phyloP scores from a whole-genome alignment of 73 alveolate species.

The Paramecium tetraurelia region DNA sequence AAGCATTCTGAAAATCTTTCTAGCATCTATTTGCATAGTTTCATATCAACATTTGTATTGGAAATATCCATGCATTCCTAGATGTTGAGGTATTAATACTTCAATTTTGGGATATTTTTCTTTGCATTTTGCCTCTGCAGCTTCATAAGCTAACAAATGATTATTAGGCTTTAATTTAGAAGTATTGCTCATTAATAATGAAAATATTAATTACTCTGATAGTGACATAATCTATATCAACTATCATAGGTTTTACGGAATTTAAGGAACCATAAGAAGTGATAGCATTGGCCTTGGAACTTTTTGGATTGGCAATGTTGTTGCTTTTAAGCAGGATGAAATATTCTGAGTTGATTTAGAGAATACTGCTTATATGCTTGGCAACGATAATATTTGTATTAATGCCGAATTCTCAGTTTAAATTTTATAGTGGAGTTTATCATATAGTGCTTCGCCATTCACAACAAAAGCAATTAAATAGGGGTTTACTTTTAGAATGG shows the following conservation, averaged over 20 bases:
- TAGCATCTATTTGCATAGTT: background rate
- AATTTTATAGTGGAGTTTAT: background rate
- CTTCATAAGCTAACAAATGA: background rate
- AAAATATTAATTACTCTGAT: background rate
- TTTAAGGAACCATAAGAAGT: background rate
- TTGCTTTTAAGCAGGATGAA: background rate
- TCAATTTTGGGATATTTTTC: background rate
- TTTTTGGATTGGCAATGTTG: background rate
- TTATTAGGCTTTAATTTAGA: background rate
- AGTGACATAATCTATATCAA: background rate
- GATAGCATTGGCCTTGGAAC: background rate
- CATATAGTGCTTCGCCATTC: background rate
- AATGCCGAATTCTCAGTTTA: background rate
- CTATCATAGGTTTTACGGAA: background rate
- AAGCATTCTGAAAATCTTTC: constrained; percentile 4
- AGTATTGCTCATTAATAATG: background rate
- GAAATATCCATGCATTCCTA: constrained; percentile 31
- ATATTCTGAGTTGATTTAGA: background rate
- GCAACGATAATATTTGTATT: background rate
- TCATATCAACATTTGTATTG: background rate
- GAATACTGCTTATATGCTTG: background rate
- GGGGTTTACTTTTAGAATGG: background rate
- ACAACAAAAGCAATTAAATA: background rate
- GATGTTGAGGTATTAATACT: background rate
- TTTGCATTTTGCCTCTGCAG: background rate